These are phyloP conservation scores for Pseudozyma hubeiensis DNA, from an alignment of 1,284 basidiomycete species.

Conservation along the genomic window DNA sequence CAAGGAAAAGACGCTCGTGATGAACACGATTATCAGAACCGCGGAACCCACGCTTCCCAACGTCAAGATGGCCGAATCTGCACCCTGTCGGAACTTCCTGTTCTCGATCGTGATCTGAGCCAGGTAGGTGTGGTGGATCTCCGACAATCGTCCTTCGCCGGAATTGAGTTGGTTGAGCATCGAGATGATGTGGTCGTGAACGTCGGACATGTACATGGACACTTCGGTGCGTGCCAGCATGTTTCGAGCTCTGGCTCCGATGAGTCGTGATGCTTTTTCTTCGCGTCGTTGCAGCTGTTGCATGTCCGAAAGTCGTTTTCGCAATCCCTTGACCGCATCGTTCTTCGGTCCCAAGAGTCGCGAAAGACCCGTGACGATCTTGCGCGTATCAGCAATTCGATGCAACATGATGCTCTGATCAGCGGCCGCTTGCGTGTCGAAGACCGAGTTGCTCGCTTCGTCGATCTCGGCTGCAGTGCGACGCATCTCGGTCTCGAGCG, in stretches of 20 bases:
- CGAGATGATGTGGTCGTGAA: conserved; percentile 92
- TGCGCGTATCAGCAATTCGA: conserved; percentile 83
- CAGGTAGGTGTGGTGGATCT: conserved; percentile 87
- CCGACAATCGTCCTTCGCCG: conserved; percentile 86
- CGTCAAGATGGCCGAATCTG: conserved; percentile 43
- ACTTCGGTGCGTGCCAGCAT: conserved; percentile 55
- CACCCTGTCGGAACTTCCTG: conserved; percentile 54
- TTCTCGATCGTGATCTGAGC: conserved; percentile 79
- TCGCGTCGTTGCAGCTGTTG: conserved; percentile 62
- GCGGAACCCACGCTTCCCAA: conserved; percentile 78
- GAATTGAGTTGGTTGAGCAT: conserved; percentile 87
- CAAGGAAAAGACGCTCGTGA: conserved; percentile 62
- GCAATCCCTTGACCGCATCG: conserved; percentile 82
- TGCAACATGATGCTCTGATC: conserved; percentile 72
- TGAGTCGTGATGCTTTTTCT: conserved; percentile 37
- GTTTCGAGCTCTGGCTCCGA: conserved; percentile 42
- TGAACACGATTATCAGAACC: conserved; percentile 71
- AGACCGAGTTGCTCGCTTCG: conserved; percentile 48
- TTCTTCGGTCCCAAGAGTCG: conserved; percentile 83
- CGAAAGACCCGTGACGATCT: conserved; percentile 83
- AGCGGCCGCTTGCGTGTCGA: conserved; percentile 55
- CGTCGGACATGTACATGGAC: conserved; percentile 86
- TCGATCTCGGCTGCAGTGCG: conserved; percentile 51
- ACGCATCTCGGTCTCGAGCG: conserved; percentile 50
- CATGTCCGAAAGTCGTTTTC: conserved; percentile 76